Conservation (phyloP, 2,329 filamentous ascomycete genomes). For the Aspergillus sp. region DNA sequence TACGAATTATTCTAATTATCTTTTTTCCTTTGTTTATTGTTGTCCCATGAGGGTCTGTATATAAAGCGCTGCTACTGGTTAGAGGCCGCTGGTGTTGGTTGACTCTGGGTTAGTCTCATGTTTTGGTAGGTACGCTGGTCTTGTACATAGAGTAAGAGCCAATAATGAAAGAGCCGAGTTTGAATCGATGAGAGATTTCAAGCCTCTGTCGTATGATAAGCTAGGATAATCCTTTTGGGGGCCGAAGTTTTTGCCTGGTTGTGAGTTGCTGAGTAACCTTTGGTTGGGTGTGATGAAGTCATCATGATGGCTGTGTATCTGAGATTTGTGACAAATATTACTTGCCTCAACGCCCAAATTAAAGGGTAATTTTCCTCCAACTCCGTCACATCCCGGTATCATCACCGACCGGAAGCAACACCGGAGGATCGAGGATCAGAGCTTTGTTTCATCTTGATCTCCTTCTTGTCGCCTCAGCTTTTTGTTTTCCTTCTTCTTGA, state of each 20-base stretch:
- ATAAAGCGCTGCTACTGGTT: background rate
- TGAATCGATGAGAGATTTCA: background rate
- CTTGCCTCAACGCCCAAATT: background rate
- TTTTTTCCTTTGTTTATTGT: background rate
- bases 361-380: constrained; percentile 1
- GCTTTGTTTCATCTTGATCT: constrained; percentile 1
- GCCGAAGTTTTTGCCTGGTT: too few relatives aligned
- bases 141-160: background rate
- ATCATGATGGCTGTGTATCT: constrained; percentile 13
- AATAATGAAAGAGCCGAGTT: background rate
- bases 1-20: background rate
- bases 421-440: background rate
- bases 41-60: constrained; percentile 3
- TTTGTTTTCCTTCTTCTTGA: constrained; percentile 7
- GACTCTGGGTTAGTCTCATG: background rate
- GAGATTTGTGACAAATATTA: constrained; percentile 9
- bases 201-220: background rate
- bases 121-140: constrained; percentile 3
- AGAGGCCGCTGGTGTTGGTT: background rate
- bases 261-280: background rate
- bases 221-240: too few relatives aligned
- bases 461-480: background rate
- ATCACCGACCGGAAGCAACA: background rate
- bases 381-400: background rate
- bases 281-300: constrained; percentile 21